Evolutionary conservation across 768 basidiomycete genomes (phyloP), one percentile per base, ranked within the genome.

Genomic region (Leccinum subgranulosum): DNA sequence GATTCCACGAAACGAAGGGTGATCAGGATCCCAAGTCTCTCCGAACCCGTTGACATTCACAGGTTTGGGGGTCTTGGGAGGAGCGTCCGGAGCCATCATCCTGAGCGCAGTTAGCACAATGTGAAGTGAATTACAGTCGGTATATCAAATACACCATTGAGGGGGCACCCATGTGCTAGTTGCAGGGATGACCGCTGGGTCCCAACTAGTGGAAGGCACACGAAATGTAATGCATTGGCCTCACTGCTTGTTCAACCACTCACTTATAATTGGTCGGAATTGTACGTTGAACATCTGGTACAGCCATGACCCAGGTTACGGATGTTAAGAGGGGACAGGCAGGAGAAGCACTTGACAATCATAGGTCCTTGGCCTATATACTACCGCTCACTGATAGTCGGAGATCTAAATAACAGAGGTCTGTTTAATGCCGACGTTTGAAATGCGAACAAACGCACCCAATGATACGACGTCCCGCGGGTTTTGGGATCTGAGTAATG

Each of bases 131-230:
- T 5, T 1, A 23, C 17, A 0, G 8, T 2, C 6, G 4, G 5
- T 4, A 9, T 2, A 36, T 43, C 5, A 6, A 19, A 61, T 59
- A 8, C 14, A 64, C 68, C 68, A 69, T n/a, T 53, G 60, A 34
- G 68, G 68, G 8, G 68, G 69, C 4, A 64, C 55, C 68, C 68
- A 69, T 50, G 62, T 69, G 11, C 69, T 70, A 15, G 7, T 53
- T 25, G 59, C 57, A 47, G 69, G 68, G 28, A 67, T 56, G 12
- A 52, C 60, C 19, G 66, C 59, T 19, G 59, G 66, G 54, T 69
- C 64, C 68, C 68, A 69, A 23, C 68, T 69, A 19, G 14, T 11
- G 3, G 21, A 9, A 7, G 10, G 14, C 25, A 14, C 23, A 53
- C 60, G 41, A 58, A 50, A 62, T 43, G 34, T 51, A 9, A 17